Evolutionary conservation across 1,284 basidiomycete genomes (phyloP).

Genomic region (Naganishia albida): DNA sequence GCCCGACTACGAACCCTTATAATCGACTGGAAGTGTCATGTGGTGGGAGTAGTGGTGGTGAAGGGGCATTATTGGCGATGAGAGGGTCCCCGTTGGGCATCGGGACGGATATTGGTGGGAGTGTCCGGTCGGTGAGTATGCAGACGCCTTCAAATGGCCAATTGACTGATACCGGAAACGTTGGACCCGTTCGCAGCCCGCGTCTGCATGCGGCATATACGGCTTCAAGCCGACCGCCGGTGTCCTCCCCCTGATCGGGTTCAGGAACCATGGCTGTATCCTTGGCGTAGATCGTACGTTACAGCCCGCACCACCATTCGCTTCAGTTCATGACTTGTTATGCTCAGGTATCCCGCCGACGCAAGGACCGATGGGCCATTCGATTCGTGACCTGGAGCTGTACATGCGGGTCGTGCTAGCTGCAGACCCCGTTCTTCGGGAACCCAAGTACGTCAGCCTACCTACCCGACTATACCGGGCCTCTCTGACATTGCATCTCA

Average conservation of each 20-base stretch:
- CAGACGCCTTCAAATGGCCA: neutral
- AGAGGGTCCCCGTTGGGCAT: slow-evolving; percentile 63
- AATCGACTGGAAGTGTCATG: slow-evolving; percentile 57
- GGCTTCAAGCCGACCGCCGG: slow-evolving; percentile 47
- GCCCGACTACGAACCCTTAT: slow-evolving; percentile 57
- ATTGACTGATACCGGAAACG: neutral
- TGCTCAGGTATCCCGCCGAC: slow-evolving; percentile 17
- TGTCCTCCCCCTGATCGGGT: slow-evolving; percentile 46
- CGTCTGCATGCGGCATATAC: slow-evolving; percentile 46
- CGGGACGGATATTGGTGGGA: slow-evolving; percentile 61
- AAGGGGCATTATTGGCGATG: slow-evolving; percentile 65
- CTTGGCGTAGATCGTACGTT: neutral
- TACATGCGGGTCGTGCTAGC: slow-evolving; percentile 45
- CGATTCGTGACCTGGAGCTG: slow-evolving; percentile 46
- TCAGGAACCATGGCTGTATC: slow-evolving; percentile 31
- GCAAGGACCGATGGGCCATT: slow-evolving; percentile 37
- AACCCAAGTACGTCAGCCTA: slow-evolving; percentile 7
- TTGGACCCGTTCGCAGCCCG: slow-evolving; percentile 34
- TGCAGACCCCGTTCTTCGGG: slow-evolving; percentile 36
- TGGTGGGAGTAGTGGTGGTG: slow-evolving; percentile 66
- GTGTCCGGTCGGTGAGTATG: slow-evolving; percentile 32
- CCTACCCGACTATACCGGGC: neutral
- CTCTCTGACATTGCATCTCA: neutral
- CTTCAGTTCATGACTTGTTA: neutral
- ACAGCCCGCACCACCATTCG: neutral